Evolutionary conservation across 225 moss, liverwort and hornwort genomes (phyloP).

Genomic region (Asterella californica): DNA sequence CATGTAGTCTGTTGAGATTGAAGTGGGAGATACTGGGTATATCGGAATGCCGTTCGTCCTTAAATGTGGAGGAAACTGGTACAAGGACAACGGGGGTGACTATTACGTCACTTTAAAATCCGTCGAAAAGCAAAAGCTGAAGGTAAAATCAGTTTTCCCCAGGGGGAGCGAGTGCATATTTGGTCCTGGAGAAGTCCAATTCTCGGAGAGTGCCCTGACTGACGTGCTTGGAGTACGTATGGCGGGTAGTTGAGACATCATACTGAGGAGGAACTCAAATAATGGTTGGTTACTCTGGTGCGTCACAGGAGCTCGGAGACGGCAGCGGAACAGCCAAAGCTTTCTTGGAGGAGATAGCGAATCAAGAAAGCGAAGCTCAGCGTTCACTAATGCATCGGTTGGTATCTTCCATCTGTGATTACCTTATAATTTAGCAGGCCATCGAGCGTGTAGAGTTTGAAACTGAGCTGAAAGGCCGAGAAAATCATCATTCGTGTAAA

Average conservation of each 20-base stretch:
- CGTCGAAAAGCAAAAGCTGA: slow-evolving; percentile 50
- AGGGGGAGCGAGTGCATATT: not conserved
- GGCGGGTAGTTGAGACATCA: not conserved
- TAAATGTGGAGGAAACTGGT: slow-evolving; percentile 76
- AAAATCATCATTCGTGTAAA: too few species aligned
- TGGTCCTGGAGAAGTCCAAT: too few species aligned
- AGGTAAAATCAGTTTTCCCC: slow-evolving; percentile 37
- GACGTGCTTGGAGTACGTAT: not conserved
- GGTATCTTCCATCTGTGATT: not conserved
- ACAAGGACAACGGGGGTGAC: slow-evolving; percentile 87
- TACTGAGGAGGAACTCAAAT: not conserved
- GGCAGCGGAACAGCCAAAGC: slow-evolving; percentile 77
- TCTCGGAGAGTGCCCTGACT: not conserved
- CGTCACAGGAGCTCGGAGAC: slow-evolving; percentile 56
- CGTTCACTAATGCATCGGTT: slow-evolving; percentile 96
- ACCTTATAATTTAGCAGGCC: too few species aligned
- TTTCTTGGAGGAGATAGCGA: slow-evolving; percentile 75
- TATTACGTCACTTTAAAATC: slow-evolving; percentile 64
- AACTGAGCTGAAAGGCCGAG: not conserved
- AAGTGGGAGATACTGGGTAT: slow-evolving; percentile 53
- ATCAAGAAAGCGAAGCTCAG: slow-evolving; percentile 90
- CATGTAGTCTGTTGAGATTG: slow-evolving; percentile 62
- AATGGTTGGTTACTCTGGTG: not conserved
- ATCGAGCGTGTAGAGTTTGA: not conserved
- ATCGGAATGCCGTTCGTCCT: slow-evolving; percentile 88